Conservation (phyloP, 257 asterid genomes). For the Primulina eburnea region DNA sequence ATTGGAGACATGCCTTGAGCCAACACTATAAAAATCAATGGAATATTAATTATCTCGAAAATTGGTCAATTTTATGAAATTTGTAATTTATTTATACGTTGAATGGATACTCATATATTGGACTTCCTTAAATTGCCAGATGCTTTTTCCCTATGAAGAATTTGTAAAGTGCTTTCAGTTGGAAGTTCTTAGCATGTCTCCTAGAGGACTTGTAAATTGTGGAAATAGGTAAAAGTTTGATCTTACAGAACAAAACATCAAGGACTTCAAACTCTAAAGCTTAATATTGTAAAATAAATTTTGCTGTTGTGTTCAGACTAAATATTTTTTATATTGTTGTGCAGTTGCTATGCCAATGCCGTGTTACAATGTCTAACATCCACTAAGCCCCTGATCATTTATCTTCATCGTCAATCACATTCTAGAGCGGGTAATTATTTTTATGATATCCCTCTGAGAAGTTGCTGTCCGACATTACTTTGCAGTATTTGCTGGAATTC, state of each 20-base stretch:
- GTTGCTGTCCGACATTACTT: not conserved
- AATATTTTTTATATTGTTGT: constrained; percentile 19
- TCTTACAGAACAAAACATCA: constrained; percentile 5
- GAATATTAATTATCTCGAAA: not conserved
- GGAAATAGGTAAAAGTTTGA: constrained; percentile 64
- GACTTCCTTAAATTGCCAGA: constrained; percentile 43
- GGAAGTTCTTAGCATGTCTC: constrained; percentile 49
- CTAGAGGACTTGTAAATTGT: constrained; percentile 76
- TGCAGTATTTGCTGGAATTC: not conserved
- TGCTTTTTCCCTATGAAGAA: constrained; percentile 86
- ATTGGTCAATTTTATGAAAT: constrained; percentile 6
- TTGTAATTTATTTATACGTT: constrained; percentile 15
- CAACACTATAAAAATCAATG: not conserved
- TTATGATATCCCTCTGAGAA: constrained; percentile 6
- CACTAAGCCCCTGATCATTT: constrained; percentile 75
- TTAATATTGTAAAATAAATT: too few species aligned
- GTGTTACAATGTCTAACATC: constrained; percentile 82
- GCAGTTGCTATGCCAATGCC: constrained; percentile 92
- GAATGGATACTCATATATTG: constrained; percentile 12
- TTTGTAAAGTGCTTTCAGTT: constrained; percentile 67
- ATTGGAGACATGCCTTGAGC: not conserved
- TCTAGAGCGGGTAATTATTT: constrained; percentile 61
- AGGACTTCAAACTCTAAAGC: not conserved
- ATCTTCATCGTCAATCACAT: constrained; percentile 73
- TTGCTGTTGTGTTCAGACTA: not conserved